A percentile compares a stretch with the other conserved stretches of the same genome.
Evolutionary conservation across 345 rosid species (phyloP).

Genomic region (Boechera retrofracta): DNA sequence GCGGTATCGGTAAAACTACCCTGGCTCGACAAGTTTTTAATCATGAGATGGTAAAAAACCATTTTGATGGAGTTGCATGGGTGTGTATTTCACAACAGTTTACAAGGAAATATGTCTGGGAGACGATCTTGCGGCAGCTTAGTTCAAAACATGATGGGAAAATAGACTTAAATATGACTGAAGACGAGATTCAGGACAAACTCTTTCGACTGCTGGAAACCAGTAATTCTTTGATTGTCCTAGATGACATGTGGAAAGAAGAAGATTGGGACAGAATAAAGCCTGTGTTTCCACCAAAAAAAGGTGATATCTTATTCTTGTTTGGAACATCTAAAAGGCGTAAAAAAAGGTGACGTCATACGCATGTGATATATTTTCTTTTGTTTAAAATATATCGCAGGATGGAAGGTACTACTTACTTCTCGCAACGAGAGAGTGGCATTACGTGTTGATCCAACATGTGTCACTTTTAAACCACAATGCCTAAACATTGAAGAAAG

Average conservation of each 20-base stretch:
- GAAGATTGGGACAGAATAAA: not conserved
- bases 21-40: conserved; percentile 46
- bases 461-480: conserved; percentile 5
- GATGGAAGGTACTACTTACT: conserved; percentile 38
- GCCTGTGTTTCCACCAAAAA: not conserved
- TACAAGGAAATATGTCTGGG: not conserved
- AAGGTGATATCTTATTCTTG: not conserved
- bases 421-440: conserved; percentile 46
- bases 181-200: not conserved
- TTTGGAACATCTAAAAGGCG: too few relatives aligned
- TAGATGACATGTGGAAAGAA: not conserved
- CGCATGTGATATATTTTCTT: too few relatives aligned
- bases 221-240: not conserved
- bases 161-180: not conserved
- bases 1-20: conserved; percentile 65
- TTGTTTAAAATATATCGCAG: not conserved
- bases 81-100: conserved; percentile 49
- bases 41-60: conserved; percentile 25
- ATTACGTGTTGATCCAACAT: not conserved
- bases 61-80: conserved; percentile 47
- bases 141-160: not conserved
- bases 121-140: not conserved
- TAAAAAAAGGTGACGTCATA: too few relatives aligned
- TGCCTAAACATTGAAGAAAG: too few relatives aligned
- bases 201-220: not conserved